Base-by-base conservation (phyloP, 495 filamentous ascomycete species). In the Melanomma pulvis-pyrius region DNA sequence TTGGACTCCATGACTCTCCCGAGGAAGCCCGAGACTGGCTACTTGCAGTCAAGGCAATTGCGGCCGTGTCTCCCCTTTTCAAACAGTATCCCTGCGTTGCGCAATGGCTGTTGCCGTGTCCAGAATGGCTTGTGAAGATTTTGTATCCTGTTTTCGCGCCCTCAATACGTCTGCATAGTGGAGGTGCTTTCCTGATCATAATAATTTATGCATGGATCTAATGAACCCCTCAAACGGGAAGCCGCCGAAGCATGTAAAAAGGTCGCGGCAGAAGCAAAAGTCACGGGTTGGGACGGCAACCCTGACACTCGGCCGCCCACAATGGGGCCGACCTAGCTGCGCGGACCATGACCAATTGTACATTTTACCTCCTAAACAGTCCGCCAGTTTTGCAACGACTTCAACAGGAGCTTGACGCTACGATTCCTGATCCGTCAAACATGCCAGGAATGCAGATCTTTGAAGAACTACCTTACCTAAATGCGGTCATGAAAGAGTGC, bases 401-500 rank as follows among this genome's bases (percentile, higher is more conserved):
- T 0, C 34, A 30, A 28, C 44, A 41, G 0, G 66, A 69, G 21
- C 53, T 69, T 2, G 32, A 44, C 1, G 12, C 6, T 3, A 60
- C 30, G 7, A 59, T 63, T 4, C 59, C 66, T 1, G 34, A 69
- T 39, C 66, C 51, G 12, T 22, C 25, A 0, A 1, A 1, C 1
- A 39, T 64, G 1, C 65, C 74, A 15, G 61, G 53, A 12, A 71
- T 70, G 71, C 56, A 54, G 7, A 64, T 73, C 15, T 57, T 79
- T 15, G 76, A 78, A 50, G 63, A 58, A n/a, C 48, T 76, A 19
- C 71, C 74, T 0, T 78, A 73, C 29, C 52, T 78, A 25, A 72
- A 70, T 13, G 74, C 75, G 9, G 30, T 77, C 3, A 70, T 78
- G 34, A 75, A 78, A 69, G 76, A 79, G 39, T 54, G 48, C 8